Percentiles rank a stretch among this genome's conserved stretches.
Evolutionary conservation across 148 eudicot genomes (phyloP).

Genomic region (Amaranthus palmeri): DNA sequence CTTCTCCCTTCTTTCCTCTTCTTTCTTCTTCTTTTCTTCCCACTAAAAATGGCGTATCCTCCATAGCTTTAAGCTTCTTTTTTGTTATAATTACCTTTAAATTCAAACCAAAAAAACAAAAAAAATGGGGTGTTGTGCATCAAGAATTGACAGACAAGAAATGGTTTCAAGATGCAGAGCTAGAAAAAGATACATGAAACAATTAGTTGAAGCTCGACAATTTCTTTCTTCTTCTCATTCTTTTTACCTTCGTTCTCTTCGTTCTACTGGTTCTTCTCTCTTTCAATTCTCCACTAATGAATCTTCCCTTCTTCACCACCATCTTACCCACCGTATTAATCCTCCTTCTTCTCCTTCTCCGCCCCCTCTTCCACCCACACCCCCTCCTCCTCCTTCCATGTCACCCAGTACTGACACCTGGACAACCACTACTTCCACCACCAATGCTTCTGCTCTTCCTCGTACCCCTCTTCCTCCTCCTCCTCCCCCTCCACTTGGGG

Average conservation of each 20-base stretch:
- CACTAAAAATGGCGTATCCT: constrained; percentile 6
- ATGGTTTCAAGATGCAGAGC: constrained; percentile 80
- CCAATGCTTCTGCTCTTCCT: constrained; percentile 27
- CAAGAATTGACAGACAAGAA: constrained; percentile 71
- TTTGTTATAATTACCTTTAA: too few species aligned
- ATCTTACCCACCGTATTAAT: constrained; percentile 19
- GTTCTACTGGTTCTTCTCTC: constrained; percentile 58
- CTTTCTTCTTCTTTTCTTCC: constrained; percentile 3
- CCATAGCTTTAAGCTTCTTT: not conserved
- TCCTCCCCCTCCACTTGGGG: constrained; percentile 54
- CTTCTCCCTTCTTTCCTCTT: not conserved
- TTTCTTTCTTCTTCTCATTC: constrained; percentile 60
- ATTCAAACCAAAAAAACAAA: not conserved
- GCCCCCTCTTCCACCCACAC: constrained; percentile 25
- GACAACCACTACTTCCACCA: constrained; percentile 43
- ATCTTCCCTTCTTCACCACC: constrained; percentile 45
- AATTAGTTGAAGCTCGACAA: constrained; percentile 59
- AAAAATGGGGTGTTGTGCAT: constrained; percentile 76
- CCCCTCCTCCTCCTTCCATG: constrained; percentile 42
- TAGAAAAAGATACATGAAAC: constrained; percentile 76
- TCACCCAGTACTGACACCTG: constrained; percentile 38
- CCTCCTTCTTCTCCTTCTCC: constrained; percentile 14
- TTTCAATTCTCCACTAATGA: constrained; percentile 74
- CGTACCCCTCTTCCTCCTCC: constrained; percentile 43
- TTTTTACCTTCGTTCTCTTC: constrained; percentile 58